Evolutionary conservation across 2,329 filamentous ascomycete genomes (phyloP), one percentile per base, ranked within the genome.

Genomic region (Coniochaeta prunicola): DNA sequence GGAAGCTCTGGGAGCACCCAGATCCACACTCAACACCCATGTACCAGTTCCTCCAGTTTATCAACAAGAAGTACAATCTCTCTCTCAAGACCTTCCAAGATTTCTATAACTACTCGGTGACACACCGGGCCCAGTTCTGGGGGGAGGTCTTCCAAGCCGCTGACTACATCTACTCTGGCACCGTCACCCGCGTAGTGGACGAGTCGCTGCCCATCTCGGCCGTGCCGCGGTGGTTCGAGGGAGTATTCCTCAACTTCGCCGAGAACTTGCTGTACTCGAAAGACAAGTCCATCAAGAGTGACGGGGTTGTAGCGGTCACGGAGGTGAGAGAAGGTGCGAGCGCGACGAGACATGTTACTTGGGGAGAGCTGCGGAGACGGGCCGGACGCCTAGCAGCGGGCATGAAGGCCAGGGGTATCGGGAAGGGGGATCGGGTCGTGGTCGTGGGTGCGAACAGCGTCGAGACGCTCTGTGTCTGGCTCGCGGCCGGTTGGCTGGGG

Each of bases 151-250:
- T 56, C 36, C 4, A 19, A 2, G 36, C 54, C 19, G 54, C 54
- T 5, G 77, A 80, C 54, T 74, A 88, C 59, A 85, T 92, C 62
- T 78, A 91, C 65, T 78, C 81, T 36, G 89, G 89, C 31, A 73
- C 70, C 4, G 85, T 83, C 67, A 73, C 71, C 0, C 71, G 68
- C 10, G 84, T 88, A 1, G 86, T 94, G 3, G 89, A 96, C 67
- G 86, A 90, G 65, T 77, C 76, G 0, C 78, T 81, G 1, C 83
- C 86, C 1, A 90, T 96, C 70, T 86, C 91, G 61, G 76, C 78
- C 17, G 79, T 93, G 5, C 91, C 91, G 0, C 74, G 77, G 42
- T 96, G 91, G 91, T 96, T 94, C 70, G 75, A 84, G 1, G 91
- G 91, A 31, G 79, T 92, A 1, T 74, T 77, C 5, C 71, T 94